A percentile compares a stretch with the other conserved stretches of the same genome.
Evolutionary conservation across 768 basidiomycete species (phyloP).

Genomic region (Pisolithus tinctorius): DNA sequence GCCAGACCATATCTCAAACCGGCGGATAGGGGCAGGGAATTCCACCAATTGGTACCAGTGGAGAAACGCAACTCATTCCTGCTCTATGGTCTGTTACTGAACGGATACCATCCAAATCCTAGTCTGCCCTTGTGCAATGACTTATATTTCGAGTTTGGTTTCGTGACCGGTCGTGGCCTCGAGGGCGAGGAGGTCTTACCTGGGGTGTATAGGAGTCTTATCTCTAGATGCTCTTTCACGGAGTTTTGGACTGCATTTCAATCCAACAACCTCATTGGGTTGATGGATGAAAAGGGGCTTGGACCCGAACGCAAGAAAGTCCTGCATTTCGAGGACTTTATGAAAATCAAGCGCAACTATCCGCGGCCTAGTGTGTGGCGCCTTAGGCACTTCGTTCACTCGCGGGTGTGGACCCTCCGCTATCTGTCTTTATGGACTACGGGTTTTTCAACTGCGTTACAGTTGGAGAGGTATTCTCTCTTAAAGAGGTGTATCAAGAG

Average conservation of each 20-base stretch:
- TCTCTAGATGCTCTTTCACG: slow-evolving; percentile 27
- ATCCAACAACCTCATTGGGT: slow-evolving; percentile 15
- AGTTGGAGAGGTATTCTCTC: slow-evolving; percentile 15
- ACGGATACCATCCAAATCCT: not conserved
- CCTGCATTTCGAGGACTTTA: slow-evolving; percentile 24
- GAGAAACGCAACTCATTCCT: not conserved
- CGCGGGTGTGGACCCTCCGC: slow-evolving; percentile 1
- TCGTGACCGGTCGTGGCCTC: slow-evolving; percentile 4
- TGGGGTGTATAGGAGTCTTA: slow-evolving; percentile 17
- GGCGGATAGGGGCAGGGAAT: not conserved
- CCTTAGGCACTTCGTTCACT: slow-evolving; percentile 26
- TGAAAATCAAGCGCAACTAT: not conserved
- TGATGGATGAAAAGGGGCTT: slow-evolving; percentile 20
- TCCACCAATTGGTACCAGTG: not conserved
- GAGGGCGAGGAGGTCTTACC: slow-evolving; percentile 1
- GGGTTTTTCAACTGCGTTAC: slow-evolving; percentile 31
- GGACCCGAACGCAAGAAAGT: not conserved
- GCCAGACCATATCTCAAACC: not conserved
- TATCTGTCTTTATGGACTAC: slow-evolving; percentile 23
- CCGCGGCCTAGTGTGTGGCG: slow-evolving; percentile 29
- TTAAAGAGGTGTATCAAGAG: slow-evolving; percentile 25
- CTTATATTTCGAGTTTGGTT: slow-evolving; percentile 9
- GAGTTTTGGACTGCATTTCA: slow-evolving; percentile 27
- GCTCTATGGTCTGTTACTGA: not conserved
- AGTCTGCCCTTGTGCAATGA: not conserved